Evolutionary conservation across 2,329 filamentous ascomycete species (phyloP).

Genomic region (Stemphylium lycopersici): DNA sequence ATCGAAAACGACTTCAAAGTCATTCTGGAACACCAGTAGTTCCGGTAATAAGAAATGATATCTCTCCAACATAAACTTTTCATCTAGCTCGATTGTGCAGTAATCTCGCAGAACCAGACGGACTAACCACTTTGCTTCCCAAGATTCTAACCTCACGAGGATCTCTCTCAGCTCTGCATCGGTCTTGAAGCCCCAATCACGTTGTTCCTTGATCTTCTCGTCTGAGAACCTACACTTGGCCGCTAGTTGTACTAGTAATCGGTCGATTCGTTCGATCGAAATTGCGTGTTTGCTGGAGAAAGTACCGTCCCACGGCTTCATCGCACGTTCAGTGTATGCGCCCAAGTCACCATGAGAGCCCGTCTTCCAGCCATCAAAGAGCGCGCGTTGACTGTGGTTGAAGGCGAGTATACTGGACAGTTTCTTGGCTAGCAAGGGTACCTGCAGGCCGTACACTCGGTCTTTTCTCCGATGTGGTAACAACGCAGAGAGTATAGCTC

Average conservation of each 20-base stretch:
- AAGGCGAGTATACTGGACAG: conserved; percentile 71
- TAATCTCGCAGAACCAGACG: conserved; percentile 79
- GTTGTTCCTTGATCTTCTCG: conserved; percentile 49
- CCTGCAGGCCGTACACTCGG: conserved; percentile 75
- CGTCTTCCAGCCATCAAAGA: conserved; percentile 68
- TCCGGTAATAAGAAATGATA: conserved; percentile 74
- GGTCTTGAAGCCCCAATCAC: conserved; percentile 25
- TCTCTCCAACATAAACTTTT: conserved; percentile 59
- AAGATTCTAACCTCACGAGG: conserved; percentile 59
- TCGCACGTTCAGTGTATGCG: conserved; percentile 70
- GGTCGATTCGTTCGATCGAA: conserved; percentile 76
- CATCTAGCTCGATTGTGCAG: conserved; percentile 69
- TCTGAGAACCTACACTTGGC: conserved; percentile 74
- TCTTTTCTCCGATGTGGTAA: conserved; percentile 78
- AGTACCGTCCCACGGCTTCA: conserved; percentile 62
- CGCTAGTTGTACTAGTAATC: conserved; percentile 68
- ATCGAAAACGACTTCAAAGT: conserved; percentile 66
- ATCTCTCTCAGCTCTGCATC: conserved; percentile 33
- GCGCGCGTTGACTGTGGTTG: conserved; percentile 63
- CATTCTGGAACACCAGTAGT: conserved; percentile 72
- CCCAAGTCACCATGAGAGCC: conserved; percentile 71
- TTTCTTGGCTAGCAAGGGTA: conserved; percentile 66
- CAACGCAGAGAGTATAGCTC: conserved; percentile 77
- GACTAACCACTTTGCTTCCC: conserved; percentile 88
- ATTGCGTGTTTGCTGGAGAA: conserved; percentile 43